Conservation (phyloP, 192 early-diverging fungal species). For the Coemansia sp. region DNA sequence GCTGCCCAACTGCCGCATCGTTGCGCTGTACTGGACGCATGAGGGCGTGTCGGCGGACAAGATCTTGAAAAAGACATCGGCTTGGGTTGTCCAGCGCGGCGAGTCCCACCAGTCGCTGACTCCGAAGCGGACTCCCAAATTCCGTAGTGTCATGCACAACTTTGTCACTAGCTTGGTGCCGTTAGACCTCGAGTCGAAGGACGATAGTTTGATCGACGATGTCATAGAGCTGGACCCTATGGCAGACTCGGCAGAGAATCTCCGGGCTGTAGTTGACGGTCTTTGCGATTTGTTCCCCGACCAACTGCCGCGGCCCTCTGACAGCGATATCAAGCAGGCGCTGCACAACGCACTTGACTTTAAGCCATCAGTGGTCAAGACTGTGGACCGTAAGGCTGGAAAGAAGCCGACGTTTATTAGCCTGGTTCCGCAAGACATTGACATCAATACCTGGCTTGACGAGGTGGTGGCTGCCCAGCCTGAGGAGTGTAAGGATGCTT, state of each 20-base stretch:
- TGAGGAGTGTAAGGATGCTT: conserved; percentile 25
- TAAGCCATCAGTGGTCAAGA: conserved; percentile 47
- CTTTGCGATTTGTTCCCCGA: conserved; percentile 49
- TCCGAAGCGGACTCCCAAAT: conserved; percentile 63
- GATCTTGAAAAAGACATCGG: conserved; percentile 58
- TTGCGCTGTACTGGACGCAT: conserved; percentile 79
- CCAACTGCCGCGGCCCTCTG: conserved; percentile 38
- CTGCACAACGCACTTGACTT: conserved; percentile 53
- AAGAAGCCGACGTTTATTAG: conserved; percentile 26
- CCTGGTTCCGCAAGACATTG: conserved; percentile 24
- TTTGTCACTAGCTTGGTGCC: conserved; percentile 61
- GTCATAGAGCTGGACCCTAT: conserved; percentile 63
- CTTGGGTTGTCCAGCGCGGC: conserved; percentile 68
- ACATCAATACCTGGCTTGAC: conserved; percentile 26
- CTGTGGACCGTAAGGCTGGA: conserved; percentile 18
- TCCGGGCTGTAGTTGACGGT: conserved; percentile 56
- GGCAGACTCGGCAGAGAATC: conserved; percentile 54
- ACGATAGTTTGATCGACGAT: conserved; percentile 60
- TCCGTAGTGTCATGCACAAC: conserved; percentile 58
- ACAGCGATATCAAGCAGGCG: conserved; percentile 59
- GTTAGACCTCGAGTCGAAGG: conserved; percentile 56
- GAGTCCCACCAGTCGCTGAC: conserved; percentile 84
- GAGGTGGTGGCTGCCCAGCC: conserved; percentile 11
- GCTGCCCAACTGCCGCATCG: conserved; percentile 66
- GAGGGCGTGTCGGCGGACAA: conserved; percentile 43